Conservation (phyloP, 768 basidiomycete species). For the Auricularia sp. region DNA sequence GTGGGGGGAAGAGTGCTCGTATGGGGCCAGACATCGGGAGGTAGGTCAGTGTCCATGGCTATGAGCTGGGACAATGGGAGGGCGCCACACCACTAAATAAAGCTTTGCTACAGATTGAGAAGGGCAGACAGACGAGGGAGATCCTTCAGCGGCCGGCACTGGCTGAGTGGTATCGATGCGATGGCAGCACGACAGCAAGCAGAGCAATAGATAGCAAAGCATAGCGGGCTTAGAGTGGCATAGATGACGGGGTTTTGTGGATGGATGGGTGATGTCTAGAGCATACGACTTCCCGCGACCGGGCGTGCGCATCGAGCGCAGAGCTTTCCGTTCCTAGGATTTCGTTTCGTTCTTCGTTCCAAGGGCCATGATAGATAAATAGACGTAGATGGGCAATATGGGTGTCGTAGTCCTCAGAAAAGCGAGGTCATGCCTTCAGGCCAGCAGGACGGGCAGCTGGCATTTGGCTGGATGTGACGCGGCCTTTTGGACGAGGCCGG, state of each 20-base stretch:
- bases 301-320: neutral
- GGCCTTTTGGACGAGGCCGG: slow-evolving; percentile 30
- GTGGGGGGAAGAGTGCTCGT: no score
- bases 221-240: neutral
- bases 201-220: neutral
- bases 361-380: neutral
- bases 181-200: neutral
- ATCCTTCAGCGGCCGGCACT: neutral
- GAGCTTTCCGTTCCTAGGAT: neutral
- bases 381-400: neutral
- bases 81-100: no score
- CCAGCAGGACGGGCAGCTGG: neutral
- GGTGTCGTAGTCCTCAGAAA: neutral
- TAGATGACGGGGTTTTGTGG: neutral
- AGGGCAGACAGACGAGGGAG: no score
- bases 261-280: neutral
- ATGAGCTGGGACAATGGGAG: no score
- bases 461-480: neutral
- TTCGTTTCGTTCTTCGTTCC: neutral
- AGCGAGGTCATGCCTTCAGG: neutral
- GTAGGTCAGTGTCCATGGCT: no score
- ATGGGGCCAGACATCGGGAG: no score
- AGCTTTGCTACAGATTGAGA: no score
- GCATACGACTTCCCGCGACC: neutral
- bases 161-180: neutral